A percentile compares a stretch with the other conserved stretches of the same genome.
Evolutionary conservation across 345 rosid species (phyloP).

Genomic region (Rhodamnia rubescens): DNA sequence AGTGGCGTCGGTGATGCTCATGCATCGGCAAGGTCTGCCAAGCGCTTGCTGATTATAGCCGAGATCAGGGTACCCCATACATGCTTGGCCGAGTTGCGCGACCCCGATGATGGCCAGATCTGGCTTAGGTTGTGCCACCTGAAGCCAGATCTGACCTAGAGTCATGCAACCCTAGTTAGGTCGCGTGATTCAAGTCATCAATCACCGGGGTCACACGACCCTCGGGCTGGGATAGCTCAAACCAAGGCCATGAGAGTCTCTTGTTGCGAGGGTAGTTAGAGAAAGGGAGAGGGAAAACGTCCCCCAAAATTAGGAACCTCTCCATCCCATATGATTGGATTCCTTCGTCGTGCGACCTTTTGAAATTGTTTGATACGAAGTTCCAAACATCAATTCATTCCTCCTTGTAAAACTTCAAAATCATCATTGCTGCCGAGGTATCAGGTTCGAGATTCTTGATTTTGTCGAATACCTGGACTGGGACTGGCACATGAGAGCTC

Average conservation of each 20-base stretch:
- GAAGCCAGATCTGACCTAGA: background rate
- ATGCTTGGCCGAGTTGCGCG: background rate
- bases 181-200: background rate
- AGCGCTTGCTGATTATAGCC: background rate
- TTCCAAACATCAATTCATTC: background rate
- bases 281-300: background rate
- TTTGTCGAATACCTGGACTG: background rate
- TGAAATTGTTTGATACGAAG: background rate
- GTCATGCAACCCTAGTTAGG: background rate
- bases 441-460: background rate
- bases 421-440: background rate
- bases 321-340: background rate
- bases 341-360: background rate
- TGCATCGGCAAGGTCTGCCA: background rate
- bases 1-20: background rate
- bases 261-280: background rate
- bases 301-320: background rate
- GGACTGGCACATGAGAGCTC: background rate
- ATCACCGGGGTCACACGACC: background rate
- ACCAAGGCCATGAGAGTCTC: background rate
- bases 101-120: background rate
- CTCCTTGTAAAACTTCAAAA: background rate
- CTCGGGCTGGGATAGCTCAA: background rate
- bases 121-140: too few relatives aligned
- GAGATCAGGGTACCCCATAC: background rate